phyloP scores from a whole-genome alignment of 2,329 filamentous ascomycete species.

The Aspergillus sp. region DNA sequence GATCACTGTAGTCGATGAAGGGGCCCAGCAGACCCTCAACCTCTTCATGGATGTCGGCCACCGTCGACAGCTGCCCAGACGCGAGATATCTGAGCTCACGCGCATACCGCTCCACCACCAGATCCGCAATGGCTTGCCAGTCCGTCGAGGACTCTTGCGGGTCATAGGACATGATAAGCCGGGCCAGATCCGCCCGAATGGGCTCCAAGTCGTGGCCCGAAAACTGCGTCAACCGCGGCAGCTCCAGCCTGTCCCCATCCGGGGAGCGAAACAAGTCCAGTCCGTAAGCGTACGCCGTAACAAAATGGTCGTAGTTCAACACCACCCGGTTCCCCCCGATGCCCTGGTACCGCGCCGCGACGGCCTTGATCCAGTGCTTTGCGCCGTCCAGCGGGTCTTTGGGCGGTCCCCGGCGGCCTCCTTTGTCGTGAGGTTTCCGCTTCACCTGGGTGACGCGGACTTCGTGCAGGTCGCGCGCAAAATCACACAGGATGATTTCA shows the following conservation, averaged over 20 bases:
- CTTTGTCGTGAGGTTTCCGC: slow-evolving; percentile 3
- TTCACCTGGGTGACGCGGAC: slow-evolving; percentile 33
- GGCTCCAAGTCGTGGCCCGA: slow-evolving; percentile 29
- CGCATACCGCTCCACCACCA: slow-evolving; percentile 63
- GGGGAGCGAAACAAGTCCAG: slow-evolving; percentile 38
- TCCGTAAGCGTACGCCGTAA: slow-evolving; percentile 47
- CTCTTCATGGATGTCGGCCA: slow-evolving; percentile 26
- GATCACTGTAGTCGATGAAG: slow-evolving; percentile 34
- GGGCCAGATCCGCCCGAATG: slow-evolving; percentile 46
- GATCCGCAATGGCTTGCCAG: slow-evolving; percentile 68
- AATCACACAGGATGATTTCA: slow-evolving; percentile 68
- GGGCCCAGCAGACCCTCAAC: slow-evolving; percentile 29
- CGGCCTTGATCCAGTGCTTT: slow-evolving; percentile 20
- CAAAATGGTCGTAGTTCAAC: slow-evolving; percentile 50
- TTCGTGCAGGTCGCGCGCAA: slow-evolving; percentile 44
- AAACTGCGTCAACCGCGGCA: slow-evolving; percentile 41
- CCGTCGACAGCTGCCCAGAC: slow-evolving; percentile 24
- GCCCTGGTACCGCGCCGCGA: slow-evolving; percentile 29
- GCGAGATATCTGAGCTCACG: slow-evolving; percentile 48
- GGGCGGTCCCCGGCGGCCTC: background rate
- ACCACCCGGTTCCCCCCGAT: slow-evolving; percentile 41
- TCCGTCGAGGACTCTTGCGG: slow-evolving; percentile 40
- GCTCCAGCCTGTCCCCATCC: slow-evolving; percentile 27
- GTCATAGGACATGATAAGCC: slow-evolving; percentile 38
- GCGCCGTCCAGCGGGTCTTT: background rate